Evolutionary conservation across 1,139 yeast species (phyloP), one percentile per base, ranked within the genome.

Genomic region (Zygosaccharomyces pseudobailii): DNA sequence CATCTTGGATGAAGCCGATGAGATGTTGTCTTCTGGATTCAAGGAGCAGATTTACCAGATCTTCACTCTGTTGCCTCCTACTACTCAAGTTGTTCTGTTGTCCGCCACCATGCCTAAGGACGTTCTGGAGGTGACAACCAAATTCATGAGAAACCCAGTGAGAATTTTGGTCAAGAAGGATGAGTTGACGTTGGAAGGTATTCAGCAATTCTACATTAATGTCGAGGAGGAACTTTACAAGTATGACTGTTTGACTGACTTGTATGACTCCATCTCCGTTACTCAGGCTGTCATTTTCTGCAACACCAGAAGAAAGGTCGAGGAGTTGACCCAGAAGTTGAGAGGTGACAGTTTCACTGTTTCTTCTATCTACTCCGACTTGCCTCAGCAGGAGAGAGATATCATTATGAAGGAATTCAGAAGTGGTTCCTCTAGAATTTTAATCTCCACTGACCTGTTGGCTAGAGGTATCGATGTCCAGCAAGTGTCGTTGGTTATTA

Each of bases 401-500:
- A 80, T 89, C 72, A 89, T 92, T 71, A 92, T 92, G 98, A 82
- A 87, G 74, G 97, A 92, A 78, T 92, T 92, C 82, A 84, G 98
- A 80, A 85, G 94, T 60, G 98, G 98, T 71, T 87, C 96, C 56
- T 89, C 97, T 56, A 88, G 98, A 79, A 90, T 92, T 61, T 81
- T 92, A 75, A 90, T 92, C 71, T 79, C 97, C 62, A 92, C 98
- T 59, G 98, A 92, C 74, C 84, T 92, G 73, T 86, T 90, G 77
- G 98, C 98, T 66, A 87, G 98, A 81, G 98, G 98, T 84, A 90
- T 92, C 66, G 98, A 92, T 77, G 96, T 92, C 60, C 98, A 92
- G 80, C 98, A 92, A 76, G 97, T 92, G 59, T 90, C 97, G 48
- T 79, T 92, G 69, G 98, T 92, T 67, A 90, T 92, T 72, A 92